These are phyloP conservation scores for Coemansia sp. DNA, from an alignment of 371 early-diverging fungal species.

Conservation along the genomic window DNA sequence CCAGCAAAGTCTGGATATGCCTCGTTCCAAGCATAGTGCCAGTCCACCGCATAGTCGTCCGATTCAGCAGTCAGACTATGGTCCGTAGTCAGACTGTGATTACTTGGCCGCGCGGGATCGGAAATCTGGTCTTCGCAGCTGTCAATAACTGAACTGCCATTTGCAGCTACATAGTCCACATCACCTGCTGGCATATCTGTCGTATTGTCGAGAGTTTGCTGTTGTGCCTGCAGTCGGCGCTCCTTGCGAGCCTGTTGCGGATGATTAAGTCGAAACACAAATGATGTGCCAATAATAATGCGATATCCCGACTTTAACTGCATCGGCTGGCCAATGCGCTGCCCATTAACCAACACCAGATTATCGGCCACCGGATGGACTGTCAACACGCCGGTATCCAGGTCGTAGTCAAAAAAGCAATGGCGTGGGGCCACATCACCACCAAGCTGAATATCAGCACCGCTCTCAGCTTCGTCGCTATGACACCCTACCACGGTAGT, in stretches of 20 bases:
- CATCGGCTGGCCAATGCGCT: constrained; percentile 59
- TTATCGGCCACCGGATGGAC: constrained; percentile 57
- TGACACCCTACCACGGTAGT: constrained; percentile 65
- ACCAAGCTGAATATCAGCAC: constrained; percentile 71
- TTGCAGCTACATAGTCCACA: constrained; percentile 51
- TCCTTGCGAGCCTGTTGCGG: constrained; percentile 82
- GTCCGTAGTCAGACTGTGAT: constrained; percentile 46
- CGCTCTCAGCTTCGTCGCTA: constrained; percentile 53
- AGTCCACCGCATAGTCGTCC: constrained; percentile 66
- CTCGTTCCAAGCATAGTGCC: constrained; percentile 76
- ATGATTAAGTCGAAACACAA: constrained; percentile 82
- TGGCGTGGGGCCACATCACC: constrained; percentile 69
- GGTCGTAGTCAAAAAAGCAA: constrained; percentile 72
- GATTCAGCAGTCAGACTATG: constrained; percentile 35
- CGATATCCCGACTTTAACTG: constrained; percentile 74
- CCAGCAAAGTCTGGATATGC: constrained; percentile 55
- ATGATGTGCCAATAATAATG: constrained; percentile 78
- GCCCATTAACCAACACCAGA: constrained; percentile 71
- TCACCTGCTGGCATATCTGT: constrained; percentile 13
- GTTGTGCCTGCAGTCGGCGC: constrained; percentile 14
- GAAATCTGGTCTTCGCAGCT: not conserved
- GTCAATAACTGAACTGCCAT: not conserved
- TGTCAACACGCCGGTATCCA: constrained; percentile 56
- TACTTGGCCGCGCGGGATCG: constrained; percentile 55
- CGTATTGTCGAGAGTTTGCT: constrained; percentile 9